These are phyloP conservation scores for Aspergillus campestris DNA, from an alignment of 495 filamentous ascomycete genomes.

Conservation along the genomic window DNA sequence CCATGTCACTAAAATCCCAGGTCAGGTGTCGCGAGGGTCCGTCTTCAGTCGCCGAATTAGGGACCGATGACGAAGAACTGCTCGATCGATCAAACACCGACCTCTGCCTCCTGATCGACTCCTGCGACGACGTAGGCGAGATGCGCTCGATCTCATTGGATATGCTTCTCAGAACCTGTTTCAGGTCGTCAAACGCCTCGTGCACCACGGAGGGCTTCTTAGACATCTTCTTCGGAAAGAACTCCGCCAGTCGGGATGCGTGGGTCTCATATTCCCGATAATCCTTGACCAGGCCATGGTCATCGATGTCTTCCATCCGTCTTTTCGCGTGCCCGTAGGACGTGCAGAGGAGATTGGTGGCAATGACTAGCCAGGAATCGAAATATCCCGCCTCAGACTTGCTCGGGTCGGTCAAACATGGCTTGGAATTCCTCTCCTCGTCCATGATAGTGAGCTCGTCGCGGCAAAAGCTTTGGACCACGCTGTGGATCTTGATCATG, in stretches of 20 bases:
- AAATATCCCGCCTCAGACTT: conserved; percentile 23
- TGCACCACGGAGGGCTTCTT: conserved; percentile 30
- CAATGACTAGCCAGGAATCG: conserved; percentile 56
- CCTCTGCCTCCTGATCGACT: conserved; percentile 40
- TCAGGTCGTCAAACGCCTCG: conserved; percentile 38
- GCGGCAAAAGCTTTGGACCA: conserved; percentile 72
- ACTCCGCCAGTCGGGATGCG: conserved; percentile 44
- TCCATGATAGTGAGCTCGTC: conserved; percentile 53
- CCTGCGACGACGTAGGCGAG: conserved; percentile 40
- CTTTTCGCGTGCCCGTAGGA: conserved; percentile 55
- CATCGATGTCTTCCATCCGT: conserved; percentile 45
- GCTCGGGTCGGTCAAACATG: neutral
- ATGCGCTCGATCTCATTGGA: conserved; percentile 49
- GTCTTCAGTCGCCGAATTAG: conserved; percentile 30
- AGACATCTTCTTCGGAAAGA: conserved; percentile 26
- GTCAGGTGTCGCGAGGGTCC: conserved; percentile 26
- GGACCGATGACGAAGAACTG: conserved; percentile 48
- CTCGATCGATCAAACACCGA: conserved; percentile 69
- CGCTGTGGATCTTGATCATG: conserved; percentile 65
- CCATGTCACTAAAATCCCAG: conserved; percentile 23
- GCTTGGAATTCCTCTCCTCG: conserved; percentile 34
- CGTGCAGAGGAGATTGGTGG: conserved; percentile 49
- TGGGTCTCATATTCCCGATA: conserved; percentile 65
- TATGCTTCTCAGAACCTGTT: conserved; percentile 42
- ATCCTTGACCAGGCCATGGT: conserved; percentile 59